Percentiles rank a stretch among this genome's conserved stretches.
These are phyloP conservation scores for Torulaspora quercuum DNA, from an alignment of 805 yeast species.

Conservation along the genomic window DNA sequence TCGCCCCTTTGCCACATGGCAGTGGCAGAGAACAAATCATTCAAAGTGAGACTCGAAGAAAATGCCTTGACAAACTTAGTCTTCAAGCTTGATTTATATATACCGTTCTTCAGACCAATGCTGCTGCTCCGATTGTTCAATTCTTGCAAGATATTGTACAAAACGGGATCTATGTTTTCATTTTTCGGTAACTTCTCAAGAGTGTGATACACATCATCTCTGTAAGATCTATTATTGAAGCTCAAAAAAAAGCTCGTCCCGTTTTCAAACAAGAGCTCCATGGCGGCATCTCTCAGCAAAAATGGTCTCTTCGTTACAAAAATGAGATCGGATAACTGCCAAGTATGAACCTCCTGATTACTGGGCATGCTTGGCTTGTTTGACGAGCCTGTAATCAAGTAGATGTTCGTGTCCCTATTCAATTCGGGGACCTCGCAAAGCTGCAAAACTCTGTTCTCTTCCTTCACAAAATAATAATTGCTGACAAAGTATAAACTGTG, in stretches of 20 bases:
- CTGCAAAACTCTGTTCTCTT: constrained; percentile 56
- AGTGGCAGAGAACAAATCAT: constrained; percentile 47
- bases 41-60: constrained; percentile 13
- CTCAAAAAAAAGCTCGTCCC: constrained; percentile 71
- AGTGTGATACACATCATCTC: constrained; percentile 55
- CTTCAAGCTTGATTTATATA: constrained; percentile 37
- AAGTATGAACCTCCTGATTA: constrained; percentile 49
- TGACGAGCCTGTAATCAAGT: constrained; percentile 49
- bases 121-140: constrained; percentile 40
- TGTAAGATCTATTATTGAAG: constrained; percentile 47
- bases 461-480: constrained; percentile 52
- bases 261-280: constrained; percentile 71
- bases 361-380: constrained; percentile 17
- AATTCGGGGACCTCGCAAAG: constrained; percentile 60
- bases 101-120: constrained; percentile 34
- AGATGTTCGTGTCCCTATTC: constrained; percentile 65
- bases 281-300: constrained; percentile 71
- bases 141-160: constrained; percentile 51
- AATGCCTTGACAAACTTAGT: constrained; percentile 45
- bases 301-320: constrained; percentile 73
- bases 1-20: constrained; percentile 73
- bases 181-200: constrained; percentile 50
- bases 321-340: constrained; percentile 59
- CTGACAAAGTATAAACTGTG: constrained; percentile 64
- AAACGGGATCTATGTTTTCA: constrained; percentile 51